A percentile compares a stretch with the other conserved stretches of the same genome.
These are phyloP conservation scores for Yarrowia sp. DNA, from an alignment of 805 yeast species.

Conservation along the genomic window DNA sequence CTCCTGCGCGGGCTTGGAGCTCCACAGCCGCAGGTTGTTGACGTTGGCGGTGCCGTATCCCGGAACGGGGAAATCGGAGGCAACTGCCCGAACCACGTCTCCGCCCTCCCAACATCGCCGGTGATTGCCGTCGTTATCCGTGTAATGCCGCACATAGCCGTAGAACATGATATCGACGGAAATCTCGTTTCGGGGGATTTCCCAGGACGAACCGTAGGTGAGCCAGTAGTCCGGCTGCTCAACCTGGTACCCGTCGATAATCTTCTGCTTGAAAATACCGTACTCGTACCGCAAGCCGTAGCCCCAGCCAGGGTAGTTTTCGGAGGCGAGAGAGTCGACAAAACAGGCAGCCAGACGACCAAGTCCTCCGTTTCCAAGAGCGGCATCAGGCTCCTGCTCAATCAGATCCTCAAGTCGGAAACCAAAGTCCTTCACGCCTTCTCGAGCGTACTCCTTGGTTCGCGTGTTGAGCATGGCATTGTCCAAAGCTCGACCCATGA, in stretches of 20 bases:
- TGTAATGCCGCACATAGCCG: conserved; percentile 70
- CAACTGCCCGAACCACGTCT: conserved; percentile 86
- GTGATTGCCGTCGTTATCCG: conserved; percentile 59
- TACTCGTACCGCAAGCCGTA: conserved; percentile 92
- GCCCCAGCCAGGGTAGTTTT: conserved; percentile 95
- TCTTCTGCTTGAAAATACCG: conserved; percentile 90
- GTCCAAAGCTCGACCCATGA: conserved; percentile 95
- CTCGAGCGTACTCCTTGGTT: conserved; percentile 63
- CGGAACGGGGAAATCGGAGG: conserved; percentile 91
- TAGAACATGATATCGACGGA: conserved; percentile 90
- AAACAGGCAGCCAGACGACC: conserved; percentile 96
- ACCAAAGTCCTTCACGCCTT: conserved; percentile 74
- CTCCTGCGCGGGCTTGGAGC: conserved; percentile 86
- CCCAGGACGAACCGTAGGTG: conserved; percentile 91
- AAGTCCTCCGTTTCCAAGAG: conserved; percentile 92
- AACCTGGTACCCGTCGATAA: conserved; percentile 90
- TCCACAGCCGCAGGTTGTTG: conserved; percentile 89
- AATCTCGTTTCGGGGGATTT: conserved; percentile 82
- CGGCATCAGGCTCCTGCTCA: conserved; percentile 91
- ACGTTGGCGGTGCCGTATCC: conserved; percentile 80
- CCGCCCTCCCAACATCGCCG: conserved; percentile 84
- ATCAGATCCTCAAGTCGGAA: conserved; percentile 86
- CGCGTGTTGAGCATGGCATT: conserved; percentile 87
- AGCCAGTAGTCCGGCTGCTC: conserved; percentile 96
- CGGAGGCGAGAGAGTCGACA: conserved; percentile 84